phyloP scores from a whole-genome alignment of 768 basidiomycete genomes.

The Naganishia onofrii region DNA sequence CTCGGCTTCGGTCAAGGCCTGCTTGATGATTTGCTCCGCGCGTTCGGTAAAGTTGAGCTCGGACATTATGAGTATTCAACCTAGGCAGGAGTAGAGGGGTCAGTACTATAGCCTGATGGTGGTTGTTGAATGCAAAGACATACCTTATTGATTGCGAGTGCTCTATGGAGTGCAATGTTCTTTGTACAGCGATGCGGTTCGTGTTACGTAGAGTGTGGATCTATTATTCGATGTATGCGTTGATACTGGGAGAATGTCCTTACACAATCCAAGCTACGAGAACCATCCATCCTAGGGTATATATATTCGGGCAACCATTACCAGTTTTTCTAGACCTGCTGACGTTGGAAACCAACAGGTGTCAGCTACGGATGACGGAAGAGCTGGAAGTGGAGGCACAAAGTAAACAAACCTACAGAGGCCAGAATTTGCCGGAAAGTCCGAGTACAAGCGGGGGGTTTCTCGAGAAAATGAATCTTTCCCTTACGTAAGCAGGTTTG shows the following conservation, averaged over 20 bases:
- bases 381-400: neutral
- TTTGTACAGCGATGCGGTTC: neutral
- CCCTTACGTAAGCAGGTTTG: neutral
- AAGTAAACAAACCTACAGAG: neutral
- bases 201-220: neutral
- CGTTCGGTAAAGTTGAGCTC: constrained; percentile 82
- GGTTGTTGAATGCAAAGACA: neutral
- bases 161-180: neutral
- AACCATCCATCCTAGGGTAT: neutral
- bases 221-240: neutral
- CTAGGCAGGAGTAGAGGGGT: neutral
- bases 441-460: neutral
- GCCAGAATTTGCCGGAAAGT: neutral
- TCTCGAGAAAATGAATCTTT: neutral
- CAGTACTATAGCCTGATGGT: neutral
- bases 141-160: neutral
- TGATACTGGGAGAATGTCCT: neutral
- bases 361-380: neutral
- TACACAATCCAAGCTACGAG: constrained; percentile 5
- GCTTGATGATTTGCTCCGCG: constrained; percentile 66
- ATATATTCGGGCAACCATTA: neutral
- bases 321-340: neutral
- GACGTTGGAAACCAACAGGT: neutral
- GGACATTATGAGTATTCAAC: constrained; percentile 17
- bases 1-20: constrained; percentile 74